phyloP scores from a whole-genome alignment of 257 asterid genomes.

The Eustoma russellianum region DNA sequence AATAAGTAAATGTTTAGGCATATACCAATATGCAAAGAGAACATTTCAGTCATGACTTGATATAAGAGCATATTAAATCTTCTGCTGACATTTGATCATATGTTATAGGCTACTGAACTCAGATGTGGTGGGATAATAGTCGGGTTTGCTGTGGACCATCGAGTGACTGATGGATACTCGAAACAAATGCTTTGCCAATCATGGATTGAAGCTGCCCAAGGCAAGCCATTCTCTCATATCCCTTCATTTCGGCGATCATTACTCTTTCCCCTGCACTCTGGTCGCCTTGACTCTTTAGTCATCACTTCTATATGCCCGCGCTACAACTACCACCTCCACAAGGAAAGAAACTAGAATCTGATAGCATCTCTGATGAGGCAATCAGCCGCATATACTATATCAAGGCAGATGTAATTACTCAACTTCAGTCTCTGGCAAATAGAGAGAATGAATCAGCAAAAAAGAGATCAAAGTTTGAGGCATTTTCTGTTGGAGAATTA shows the following conservation, averaged over 20 bases:
- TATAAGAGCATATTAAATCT: too few species aligned
- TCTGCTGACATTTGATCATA: too few species aligned
- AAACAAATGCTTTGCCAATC: constrained; percentile 55
- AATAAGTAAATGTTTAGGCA: too few species aligned
- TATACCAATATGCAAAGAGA: too few species aligned
- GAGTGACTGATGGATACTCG: constrained; percentile 61
- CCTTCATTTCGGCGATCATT: constrained; percentile 55
- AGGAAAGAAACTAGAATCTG: not conserved
- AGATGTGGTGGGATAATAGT: constrained; percentile 52
- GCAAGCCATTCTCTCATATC: constrained; percentile 18
- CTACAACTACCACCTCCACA: constrained; percentile 17
- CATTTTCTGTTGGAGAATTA: too few species aligned
- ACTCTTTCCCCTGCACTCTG: constrained; percentile 43
- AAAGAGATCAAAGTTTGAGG: too few species aligned
- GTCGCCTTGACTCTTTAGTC: constrained; percentile 20
- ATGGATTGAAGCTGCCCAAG: constrained; percentile 46
- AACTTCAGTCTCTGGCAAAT: too few species aligned
- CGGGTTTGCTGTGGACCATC: constrained; percentile 50
- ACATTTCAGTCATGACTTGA: too few species aligned
- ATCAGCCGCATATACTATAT: too few species aligned
- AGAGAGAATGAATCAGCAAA: too few species aligned
- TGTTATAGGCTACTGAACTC: constrained; percentile 37
- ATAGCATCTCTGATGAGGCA: too few species aligned
- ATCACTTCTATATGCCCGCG: constrained; percentile 24
- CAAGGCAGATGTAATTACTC: too few species aligned